phyloP scores from a whole-genome alignment of 108 stramenopile species.

The Mayamaea pseudoterrestris region DNA sequence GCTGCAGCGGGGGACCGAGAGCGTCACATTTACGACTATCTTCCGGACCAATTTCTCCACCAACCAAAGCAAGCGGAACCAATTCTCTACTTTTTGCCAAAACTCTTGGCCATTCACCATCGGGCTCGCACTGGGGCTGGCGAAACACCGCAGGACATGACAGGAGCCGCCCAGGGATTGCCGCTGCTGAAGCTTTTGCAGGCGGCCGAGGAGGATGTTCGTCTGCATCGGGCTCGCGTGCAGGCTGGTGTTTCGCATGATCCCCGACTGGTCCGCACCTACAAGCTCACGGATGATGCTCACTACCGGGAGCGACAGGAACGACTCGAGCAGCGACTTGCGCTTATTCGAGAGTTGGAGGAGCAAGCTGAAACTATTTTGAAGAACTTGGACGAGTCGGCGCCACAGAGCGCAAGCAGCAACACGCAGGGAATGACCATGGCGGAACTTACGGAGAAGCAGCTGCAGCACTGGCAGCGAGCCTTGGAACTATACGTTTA shows the following conservation, averaged over 20 bases:
- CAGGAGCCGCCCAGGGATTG: background rate
- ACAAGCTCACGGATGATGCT: slow-evolving; percentile 26
- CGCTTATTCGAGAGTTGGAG: slow-evolving; percentile 17
- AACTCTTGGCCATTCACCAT: slow-evolving; percentile 3
- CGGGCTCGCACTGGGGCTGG: background rate
- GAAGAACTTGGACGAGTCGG: slow-evolving; percentile 14
- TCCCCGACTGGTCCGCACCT: slow-evolving; percentile 17
- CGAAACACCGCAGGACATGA: background rate
- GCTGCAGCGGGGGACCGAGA: background rate
- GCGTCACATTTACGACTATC: background rate
- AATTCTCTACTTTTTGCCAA: slow-evolving; percentile 20
- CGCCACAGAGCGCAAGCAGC: no score
- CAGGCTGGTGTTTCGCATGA: slow-evolving; percentile 24
- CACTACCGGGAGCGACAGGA: slow-evolving; percentile 21
- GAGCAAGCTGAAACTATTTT: slow-evolving; percentile 14
- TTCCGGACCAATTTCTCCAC: slow-evolving; percentile 17
- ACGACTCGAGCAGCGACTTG: slow-evolving; percentile 23
- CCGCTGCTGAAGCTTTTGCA: slow-evolving; percentile 19
- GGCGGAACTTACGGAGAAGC: slow-evolving; percentile 38
- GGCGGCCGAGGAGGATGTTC: slow-evolving; percentile 45
- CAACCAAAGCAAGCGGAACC: slow-evolving; percentile 25
- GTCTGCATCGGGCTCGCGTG: slow-evolving; percentile 37
- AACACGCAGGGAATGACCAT: slow-evolving; percentile 31
- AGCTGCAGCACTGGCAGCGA: slow-evolving; percentile 58
- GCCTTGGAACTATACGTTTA: slow-evolving; percentile 72